These are phyloP conservation scores for Metroxylon sagu DNA, from an alignment of 176 grass and related monocot species.

Conservation along the genomic window DNA sequence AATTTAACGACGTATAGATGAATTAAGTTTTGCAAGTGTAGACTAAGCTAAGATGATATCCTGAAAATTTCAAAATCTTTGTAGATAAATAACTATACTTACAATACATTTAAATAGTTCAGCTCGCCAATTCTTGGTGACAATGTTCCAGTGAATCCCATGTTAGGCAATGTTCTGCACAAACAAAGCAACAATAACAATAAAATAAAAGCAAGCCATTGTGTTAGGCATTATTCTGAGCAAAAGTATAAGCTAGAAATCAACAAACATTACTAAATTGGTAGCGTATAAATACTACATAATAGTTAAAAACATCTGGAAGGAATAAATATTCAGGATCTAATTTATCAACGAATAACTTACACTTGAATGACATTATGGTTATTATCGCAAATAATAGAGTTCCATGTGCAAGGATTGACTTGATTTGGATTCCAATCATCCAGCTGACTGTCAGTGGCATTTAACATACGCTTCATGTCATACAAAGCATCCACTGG, in stretches of 20 bases:
- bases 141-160: conserved; percentile 83
- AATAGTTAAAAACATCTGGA: too few relatives aligned
- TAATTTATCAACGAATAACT: conserved; percentile 18
- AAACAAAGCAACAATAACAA: conserved; percentile 10
- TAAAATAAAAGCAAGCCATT: not conserved
- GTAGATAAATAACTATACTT: conserved; percentile 24
- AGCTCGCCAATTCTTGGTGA: conserved; percentile 90
- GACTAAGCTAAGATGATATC: too few relatives aligned
- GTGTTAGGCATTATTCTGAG: not conserved
- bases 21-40: too few relatives aligned
- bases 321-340: too few relatives aligned
- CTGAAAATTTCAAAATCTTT: too few relatives aligned
- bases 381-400: conserved; percentile 77
- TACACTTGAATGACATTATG: conserved; percentile 82
- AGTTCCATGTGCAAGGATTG: conserved; percentile 43
- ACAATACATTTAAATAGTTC: conserved; percentile 75
- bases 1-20: too few relatives aligned
- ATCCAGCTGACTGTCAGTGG: conserved; percentile 38
- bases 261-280: too few relatives aligned
- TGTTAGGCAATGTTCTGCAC: conserved; percentile 82
- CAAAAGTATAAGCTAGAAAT: too few relatives aligned
- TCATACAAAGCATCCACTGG: conserved; percentile 17
- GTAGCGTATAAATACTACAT: too few relatives aligned
- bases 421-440: conserved; percentile 70
- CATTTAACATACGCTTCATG: conserved; percentile 15